phyloP scores from a whole-genome alignment of 2,329 filamentous ascomycete genomes.

The Calonectria leucothoes region DNA sequence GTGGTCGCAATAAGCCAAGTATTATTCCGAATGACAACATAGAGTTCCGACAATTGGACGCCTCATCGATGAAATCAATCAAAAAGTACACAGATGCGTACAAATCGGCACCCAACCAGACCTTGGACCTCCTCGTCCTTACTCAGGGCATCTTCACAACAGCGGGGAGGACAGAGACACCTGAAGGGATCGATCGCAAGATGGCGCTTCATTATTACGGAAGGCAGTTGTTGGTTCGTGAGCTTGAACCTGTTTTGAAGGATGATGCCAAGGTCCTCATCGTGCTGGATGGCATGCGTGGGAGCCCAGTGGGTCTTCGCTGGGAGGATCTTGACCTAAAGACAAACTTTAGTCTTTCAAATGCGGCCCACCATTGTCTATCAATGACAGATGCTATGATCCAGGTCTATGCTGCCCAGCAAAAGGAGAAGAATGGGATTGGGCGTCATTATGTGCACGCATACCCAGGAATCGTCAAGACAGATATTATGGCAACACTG shows the following conservation, averaged over 20 bases:
- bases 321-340: conserved; percentile 56
- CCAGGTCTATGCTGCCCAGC: conserved; percentile 46
- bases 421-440: conserved; percentile 25
- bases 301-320: conserved; percentile 48
- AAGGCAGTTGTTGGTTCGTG: conserved; percentile 54
- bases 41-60: conserved; percentile 46
- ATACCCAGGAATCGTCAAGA: conserved; percentile 52
- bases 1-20: conserved; percentile 45
- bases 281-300: conserved; percentile 47
- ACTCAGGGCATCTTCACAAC: conserved; percentile 52
- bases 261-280: conserved; percentile 52
- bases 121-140: conserved; percentile 53
- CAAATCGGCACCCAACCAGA: conserved; percentile 39
- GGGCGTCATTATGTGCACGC: conserved; percentile 53
- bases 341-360: conserved; percentile 45
- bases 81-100: conserved; percentile 46
- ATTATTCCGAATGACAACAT: conserved; percentile 47
- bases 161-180: conserved; percentile 51
- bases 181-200: conserved; percentile 58
- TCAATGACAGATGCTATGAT: conserved; percentile 54
- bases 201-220: conserved; percentile 60
- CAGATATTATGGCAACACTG: conserved; percentile 42
- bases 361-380: conserved; percentile 50
- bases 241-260: conserved; percentile 52
- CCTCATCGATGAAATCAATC: conserved; percentile 48